These are phyloP conservation scores for Melanomma pulvis-pyrius DNA, from an alignment of 495 filamentous ascomycete genomes.

Conservation along the genomic window DNA sequence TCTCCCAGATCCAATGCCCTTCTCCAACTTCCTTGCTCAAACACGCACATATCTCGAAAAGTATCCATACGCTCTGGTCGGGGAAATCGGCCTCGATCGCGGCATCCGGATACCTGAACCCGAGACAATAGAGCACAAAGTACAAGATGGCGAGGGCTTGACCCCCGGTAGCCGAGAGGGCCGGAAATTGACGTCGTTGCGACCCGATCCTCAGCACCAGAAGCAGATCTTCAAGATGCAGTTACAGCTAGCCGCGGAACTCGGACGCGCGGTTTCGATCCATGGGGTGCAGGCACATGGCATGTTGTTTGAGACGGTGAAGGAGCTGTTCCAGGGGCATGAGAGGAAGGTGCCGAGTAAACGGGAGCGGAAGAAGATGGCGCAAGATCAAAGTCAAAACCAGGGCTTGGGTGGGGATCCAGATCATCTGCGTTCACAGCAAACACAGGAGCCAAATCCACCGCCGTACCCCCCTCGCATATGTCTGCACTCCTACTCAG, in stretches of 20 bases:
- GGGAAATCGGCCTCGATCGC: conserved; percentile 87
- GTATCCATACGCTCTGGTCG: conserved; percentile 73
- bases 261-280: conserved; percentile 78
- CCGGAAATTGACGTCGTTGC: conserved; percentile 68
- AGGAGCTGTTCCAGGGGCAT: conserved; percentile 78
- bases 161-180: conserved; percentile 87
- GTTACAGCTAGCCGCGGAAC: conserved; percentile 79
- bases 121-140: conserved; percentile 57
- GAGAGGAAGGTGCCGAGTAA: conserved; percentile 70
- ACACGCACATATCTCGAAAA: conserved; percentile 63
- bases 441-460: not conserved
- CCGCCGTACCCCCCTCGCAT: conserved; percentile 82
- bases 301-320: conserved; percentile 71
- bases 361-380: conserved; percentile 56
- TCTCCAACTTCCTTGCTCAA: conserved; percentile 67
- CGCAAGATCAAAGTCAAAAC: conserved; percentile 31
- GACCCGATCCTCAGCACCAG: conserved; percentile 80
- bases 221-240: conserved; percentile 74
- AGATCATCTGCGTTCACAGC: not conserved
- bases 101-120: conserved; percentile 77
- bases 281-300: conserved; percentile 95
- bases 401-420: not conserved
- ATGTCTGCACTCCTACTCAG: conserved; percentile 93
- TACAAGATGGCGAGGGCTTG: conserved; percentile 53
- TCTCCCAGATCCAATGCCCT: conserved; percentile 70